These are phyloP conservation scores for Fusarium sulawesiense DNA, from an alignment of 2,329 filamentous ascomycete genomes.

Conservation along the genomic window DNA sequence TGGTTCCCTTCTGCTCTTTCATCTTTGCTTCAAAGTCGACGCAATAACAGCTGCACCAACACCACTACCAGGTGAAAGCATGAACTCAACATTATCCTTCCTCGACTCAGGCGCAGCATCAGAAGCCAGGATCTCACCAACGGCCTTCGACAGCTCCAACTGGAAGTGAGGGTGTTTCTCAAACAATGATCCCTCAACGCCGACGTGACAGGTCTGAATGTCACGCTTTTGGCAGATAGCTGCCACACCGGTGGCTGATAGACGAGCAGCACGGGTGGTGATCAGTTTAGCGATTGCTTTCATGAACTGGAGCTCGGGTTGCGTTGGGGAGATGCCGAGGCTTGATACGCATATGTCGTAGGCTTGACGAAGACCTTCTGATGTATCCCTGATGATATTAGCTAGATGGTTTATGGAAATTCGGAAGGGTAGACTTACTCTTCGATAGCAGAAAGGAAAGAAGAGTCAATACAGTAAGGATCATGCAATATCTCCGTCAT, in stretches of 20 bases:
- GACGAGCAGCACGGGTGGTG: conserved; percentile 91
- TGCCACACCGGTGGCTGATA: conserved; percentile 93
- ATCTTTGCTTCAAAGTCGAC: neutral
- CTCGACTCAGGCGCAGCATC: fast-evolving
- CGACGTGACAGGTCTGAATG: conserved; percentile 87
- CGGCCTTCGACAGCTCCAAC: conserved; percentile 85
- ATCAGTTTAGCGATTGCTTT: conserved; percentile 92
- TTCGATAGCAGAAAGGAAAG: conserved; percentile 92
- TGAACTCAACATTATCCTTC: neutral
- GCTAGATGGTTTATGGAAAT: no score
- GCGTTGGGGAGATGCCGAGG: conserved; percentile 76
- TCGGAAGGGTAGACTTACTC: conserved; percentile 65
- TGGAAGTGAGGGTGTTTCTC: conserved; percentile 99
- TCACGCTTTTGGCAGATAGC: conserved; percentile 97
- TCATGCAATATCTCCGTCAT: conserved; percentile 74
- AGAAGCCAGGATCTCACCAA: conserved; percentile 77
- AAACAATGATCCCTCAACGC: conserved; percentile 96
- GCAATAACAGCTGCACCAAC: conserved; percentile 17
- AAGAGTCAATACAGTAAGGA: conserved; percentile 89
- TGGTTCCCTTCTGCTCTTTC: neutral
- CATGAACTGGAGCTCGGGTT: conserved; percentile 86
- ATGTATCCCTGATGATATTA: conserved; percentile 74
- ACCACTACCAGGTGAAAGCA: conserved; percentile 6
- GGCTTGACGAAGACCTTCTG: conserved; percentile 92
- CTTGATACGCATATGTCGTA: conserved; percentile 81